Evolutionary conservation across 73 alveolate genomes (phyloP).

Genomic region (Paramecium sexaurelia): DNA sequence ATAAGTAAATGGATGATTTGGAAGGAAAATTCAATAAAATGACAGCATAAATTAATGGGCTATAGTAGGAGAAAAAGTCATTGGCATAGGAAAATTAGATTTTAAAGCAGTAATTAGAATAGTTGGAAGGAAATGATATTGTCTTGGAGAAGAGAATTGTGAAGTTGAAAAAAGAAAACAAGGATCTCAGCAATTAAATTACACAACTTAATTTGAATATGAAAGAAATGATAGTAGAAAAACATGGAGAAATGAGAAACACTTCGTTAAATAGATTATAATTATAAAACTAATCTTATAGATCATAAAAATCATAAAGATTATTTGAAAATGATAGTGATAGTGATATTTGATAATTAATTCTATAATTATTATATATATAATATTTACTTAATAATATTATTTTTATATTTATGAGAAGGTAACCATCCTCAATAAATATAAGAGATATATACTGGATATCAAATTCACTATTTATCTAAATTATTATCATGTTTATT

Average conservation of each 20-base stretch:
- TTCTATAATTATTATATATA: neutral
- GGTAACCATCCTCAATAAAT: too few relatives aligned
- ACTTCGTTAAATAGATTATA: neutral
- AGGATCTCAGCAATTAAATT: neutral
- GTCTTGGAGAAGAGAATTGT: slow-evolving; percentile 25
- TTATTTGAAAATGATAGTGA: neutral
- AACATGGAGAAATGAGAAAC: slow-evolving; percentile 11
- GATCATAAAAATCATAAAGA: slow-evolving; percentile 17
- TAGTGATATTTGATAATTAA: neutral
- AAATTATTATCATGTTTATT: neutral
- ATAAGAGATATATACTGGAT: too few relatives aligned
- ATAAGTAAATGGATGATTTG: slow-evolving; percentile 41
- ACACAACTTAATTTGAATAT: slow-evolving; percentile 18
- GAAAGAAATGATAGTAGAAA: slow-evolving; percentile 55
- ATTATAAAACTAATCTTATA: neutral
- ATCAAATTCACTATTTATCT: too few relatives aligned
- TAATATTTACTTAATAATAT: neutral
- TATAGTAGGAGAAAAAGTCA: slow-evolving; percentile 27
- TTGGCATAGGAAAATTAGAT: neutral
- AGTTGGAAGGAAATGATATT: slow-evolving; percentile 41
- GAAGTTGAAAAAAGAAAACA: slow-evolving; percentile 43
- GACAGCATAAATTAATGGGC: slow-evolving; percentile 8
- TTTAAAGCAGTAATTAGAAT: slow-evolving; percentile 8
- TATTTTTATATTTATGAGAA: neutral
- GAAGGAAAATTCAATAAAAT: slow-evolving; percentile 32